Evolutionary conservation across 441 rosid genomes (phyloP), one percentile per base, ranked within the genome.

Genomic region (Pelargonium cotyledonis): DNA sequence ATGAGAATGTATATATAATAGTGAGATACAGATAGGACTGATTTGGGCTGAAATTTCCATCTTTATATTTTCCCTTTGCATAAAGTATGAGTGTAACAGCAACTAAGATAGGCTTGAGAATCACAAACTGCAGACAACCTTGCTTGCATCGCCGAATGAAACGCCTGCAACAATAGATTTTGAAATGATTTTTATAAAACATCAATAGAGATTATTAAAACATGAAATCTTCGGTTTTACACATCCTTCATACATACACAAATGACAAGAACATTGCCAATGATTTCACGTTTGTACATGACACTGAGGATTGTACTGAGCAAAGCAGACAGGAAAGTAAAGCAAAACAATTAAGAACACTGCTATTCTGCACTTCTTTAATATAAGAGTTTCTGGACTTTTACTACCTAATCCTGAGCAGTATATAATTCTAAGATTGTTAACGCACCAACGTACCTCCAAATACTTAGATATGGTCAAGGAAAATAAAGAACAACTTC

Each of bases 71-170:
- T 75, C 99, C 99, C 77, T 91, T 89, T 0, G 96, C 97, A 72
- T 87, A 95, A 70, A 90, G 92, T 65, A 95, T 74, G 64, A 95
- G 92, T 0, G 97, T 95, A 71, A 85, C 86, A 64, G 85, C 92
- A 69, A 89, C 97, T 70, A 91, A 79, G 73, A 91, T 74, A 58
- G 97, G 99, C 86, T 95, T 95, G 74, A 91, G 78, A 76, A 95
- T 89, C 72, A 95, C 99, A 90, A 95, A 95, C 65, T 95, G 99
- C 76, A 95, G 76, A 79, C 99, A 91, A 16, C 97, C 97, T 81
- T 95, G 99, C 85, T 95, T 95, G 85, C 99, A 91, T 75, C 90
- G 88, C 69, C 97, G 80, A 76, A 91, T 95, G 80, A 95, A 95
- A 64, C 90, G 96, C 85, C 97, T 94, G 86, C 79, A 82, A 60